These are phyloP conservation scores for Paraphoma sp. DNA, from an alignment of 2,329 filamentous ascomycete genomes.

Conservation along the genomic window DNA sequence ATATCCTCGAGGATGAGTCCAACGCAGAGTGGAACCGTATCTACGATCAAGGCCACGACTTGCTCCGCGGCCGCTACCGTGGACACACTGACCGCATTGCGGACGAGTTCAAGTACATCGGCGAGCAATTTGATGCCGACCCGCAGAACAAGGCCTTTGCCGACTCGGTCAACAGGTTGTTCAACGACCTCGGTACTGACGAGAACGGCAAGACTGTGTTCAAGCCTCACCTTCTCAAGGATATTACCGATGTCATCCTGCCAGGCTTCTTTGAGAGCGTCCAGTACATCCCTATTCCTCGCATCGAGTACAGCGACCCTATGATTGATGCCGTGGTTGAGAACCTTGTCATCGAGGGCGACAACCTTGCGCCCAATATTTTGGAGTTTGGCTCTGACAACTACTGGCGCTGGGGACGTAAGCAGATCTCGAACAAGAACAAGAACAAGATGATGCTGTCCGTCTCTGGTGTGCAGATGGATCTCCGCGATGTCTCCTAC, in stretches of 20 bases:
- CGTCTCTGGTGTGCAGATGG: conserved; percentile 89
- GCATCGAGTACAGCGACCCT: conserved; percentile 88
- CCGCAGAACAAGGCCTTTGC: conserved; percentile 83
- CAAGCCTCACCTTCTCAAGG: conserved; percentile 92
- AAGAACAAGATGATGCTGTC: conserved; percentile 86
- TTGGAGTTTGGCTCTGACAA: conserved; percentile 90
- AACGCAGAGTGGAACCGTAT: conserved; percentile 83
- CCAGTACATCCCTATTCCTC: conserved; percentile 89
- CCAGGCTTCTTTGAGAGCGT: conserved; percentile 83
- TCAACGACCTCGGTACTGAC: conserved; percentile 88
- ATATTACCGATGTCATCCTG: conserved; percentile 84
- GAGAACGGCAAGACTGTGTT: conserved; percentile 83
- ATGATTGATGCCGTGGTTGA: conserved; percentile 89
- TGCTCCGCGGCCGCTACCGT: conserved; percentile 88
- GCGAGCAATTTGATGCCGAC: conserved; percentile 87
- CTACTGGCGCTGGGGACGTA: conserved; percentile 93
- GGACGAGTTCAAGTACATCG: conserved; percentile 90
- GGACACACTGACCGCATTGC: conserved; percentile 83
- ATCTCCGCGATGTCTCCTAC: conserved; percentile 80
- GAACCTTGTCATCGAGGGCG: conserved; percentile 92
- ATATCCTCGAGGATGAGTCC: conserved; percentile 81
- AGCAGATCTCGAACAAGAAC: conserved; percentile 80
- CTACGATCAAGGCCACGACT: conserved; percentile 83
- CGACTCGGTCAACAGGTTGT: conserved; percentile 79
- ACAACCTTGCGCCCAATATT: conserved; percentile 95